Base-by-base conservation (phyloP, 129 eudicot species). In the Flaveria linearis region DNA sequence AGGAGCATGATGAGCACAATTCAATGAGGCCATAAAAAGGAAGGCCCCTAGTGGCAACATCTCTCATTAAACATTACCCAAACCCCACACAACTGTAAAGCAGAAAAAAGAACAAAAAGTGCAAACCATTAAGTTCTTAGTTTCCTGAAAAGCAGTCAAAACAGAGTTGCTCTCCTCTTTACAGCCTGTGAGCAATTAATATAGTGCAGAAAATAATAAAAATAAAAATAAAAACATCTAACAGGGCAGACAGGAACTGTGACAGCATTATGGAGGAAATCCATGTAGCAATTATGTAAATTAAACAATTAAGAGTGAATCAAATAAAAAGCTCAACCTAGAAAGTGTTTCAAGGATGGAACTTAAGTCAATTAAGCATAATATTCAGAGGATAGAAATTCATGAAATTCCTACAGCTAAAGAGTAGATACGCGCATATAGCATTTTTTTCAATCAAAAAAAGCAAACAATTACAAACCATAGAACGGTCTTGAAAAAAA, bases 381-480 rank as follows among this genome's bases (percentile, higher is more conserved):
- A 63, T n/a, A 72, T 39, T 71, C 58, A 39, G 53, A 78, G 33
- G 72, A 82, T 15, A 64, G 82, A 75, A 84, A 78, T 61, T 76
- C 85, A 79, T 73, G 73, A 62, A 81, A 81, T 71, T 72, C 85
- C 81, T 71, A 85, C 74, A 76, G 55, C 78, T 81, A 77, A 67
- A 77, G 72, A 51, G 84, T 75, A 73, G 83, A 72, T 82, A 82
- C 85, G 69, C 72, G 71, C 82, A 76, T 78, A 78, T 64, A 88
- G 86, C 87, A 84, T 80, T 75, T 74, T 23, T 75, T 77, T 20
- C 75, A 78, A 77, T 71, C 65, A 71, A 61, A 82, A 86, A 71
- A 86, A 71, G 78, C 75, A 72, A 81, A 78, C 82, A 69, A 85
- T 64, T 85, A 76, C 78, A 82, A 62, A 68, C 69, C 88, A 76